Evolutionary conservation across 139 green algal species (phyloP).

Genomic region (Astrephomene gubernaculifera): DNA sequence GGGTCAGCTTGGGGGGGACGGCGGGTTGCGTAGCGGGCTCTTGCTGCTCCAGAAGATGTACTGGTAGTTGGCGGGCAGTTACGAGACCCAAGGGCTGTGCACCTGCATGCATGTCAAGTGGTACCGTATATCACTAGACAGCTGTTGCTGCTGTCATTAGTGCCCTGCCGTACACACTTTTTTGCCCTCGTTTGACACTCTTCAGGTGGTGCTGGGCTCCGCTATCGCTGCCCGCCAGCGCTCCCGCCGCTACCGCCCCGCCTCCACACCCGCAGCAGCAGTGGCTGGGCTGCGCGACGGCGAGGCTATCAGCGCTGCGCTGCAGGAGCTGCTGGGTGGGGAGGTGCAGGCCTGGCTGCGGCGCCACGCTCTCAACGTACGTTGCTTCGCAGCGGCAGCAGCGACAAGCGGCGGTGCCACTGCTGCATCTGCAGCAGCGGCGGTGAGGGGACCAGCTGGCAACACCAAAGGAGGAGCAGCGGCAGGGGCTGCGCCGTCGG

Average conservation of each 20-base stretch:
- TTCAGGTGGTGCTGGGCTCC: not conserved
- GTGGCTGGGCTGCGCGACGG: not conserved
- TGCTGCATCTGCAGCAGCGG: no score
- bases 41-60: not conserved
- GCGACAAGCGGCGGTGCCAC: no score
- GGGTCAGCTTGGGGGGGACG: not conserved
- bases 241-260: not conserved
- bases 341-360: not conserved
- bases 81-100: not conserved
- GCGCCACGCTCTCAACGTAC: constrained; percentile 21
- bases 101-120: not conserved
- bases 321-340: not conserved
- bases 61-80: not conserved
- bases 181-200: no score
- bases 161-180: no score
- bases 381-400: not conserved
- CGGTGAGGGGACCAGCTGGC: no score
- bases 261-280: not conserved
- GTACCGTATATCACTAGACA: not conserved
- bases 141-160: no score
- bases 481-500: no score
- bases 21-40: no score
- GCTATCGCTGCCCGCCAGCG: constrained; percentile 2
- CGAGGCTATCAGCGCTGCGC: not conserved
- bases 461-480: no score